These are phyloP conservation scores for Sisymbrium irio DNA, from an alignment of 345 rosid species.

Conservation along the genomic window DNA sequence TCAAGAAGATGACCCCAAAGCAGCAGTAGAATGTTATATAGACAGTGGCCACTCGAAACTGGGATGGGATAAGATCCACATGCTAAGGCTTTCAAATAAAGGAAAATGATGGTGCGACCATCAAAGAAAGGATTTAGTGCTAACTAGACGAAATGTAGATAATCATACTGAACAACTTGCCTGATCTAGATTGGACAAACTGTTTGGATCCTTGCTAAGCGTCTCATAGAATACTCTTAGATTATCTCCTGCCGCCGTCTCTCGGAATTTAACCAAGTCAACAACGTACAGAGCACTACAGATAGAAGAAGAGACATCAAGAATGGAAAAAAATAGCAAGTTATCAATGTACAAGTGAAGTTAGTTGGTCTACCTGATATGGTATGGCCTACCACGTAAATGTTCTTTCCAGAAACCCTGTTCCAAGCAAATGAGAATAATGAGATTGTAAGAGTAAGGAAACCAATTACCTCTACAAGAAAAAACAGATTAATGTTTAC, in stretches of 20 bases:
- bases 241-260: conserved; percentile 98
- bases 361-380: conserved; percentile 69
- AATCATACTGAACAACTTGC: conserved; percentile 35
- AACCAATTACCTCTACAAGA: conserved; percentile 4
- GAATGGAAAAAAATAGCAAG: conserved; percentile 12
- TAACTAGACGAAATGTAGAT: background rate
- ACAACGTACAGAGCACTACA: conserved; percentile 95
- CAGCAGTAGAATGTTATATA: conserved; percentile 1
- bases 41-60: background rate
- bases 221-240: conserved; percentile 95
- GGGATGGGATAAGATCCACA: background rate
- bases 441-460: conserved; percentile 13
- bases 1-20: conserved; percentile 1
- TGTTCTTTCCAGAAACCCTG: conserved; percentile 99
- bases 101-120: background rate
- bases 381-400: conserved; percentile 86
- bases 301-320: conserved; percentile 25
- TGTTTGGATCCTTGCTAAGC: conserved; percentile 99
- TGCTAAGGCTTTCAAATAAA: background rate
- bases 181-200: conserved; percentile 96
- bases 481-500: conserved; percentile 34
- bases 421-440: conserved; percentile 1
- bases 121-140: background rate
- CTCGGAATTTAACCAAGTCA: conserved; percentile 88
- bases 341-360: background rate